Base-by-base conservation (phyloP, 345 rosid genomes). In the Cardamine occulta region DNA sequence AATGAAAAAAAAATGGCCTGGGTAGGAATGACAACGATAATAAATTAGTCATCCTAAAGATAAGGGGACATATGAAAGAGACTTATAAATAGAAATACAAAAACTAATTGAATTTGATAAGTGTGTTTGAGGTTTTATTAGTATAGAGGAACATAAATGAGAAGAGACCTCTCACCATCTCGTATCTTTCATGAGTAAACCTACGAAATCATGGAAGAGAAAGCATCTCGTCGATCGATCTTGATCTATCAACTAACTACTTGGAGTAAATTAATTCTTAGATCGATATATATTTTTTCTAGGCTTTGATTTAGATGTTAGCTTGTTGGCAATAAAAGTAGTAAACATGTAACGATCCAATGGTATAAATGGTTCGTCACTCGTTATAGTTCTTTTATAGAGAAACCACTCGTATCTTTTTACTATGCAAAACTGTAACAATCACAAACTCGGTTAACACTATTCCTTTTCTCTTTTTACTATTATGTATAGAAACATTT, bases 51-150 rank as follows among this genome's bases (percentile, higher is more conserved):
- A 59, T 32, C 32, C 6, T 45, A 34, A 34, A 51, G 12, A 48
- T 48, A 65, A 31, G 60, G 61, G 60, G 62, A 15, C 68, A 39
- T 59, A 51, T 39, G 79, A 75, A 59, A 49, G 35, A 39, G 79
- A 75, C 62, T 48, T 57, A 24, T 32, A 47, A 57, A 74, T 74
- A 23, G 31, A 66, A 47, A 26, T 32, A 55, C 21, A 51, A 19
- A 51, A 9, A 49, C 10, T 15, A 59, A 40, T 42, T 63, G 12
- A 42, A 31, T 28, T 18, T 61, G 64, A 31, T 53, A 35, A 58
- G 60, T 35, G 35, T 67, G 24, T 48, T 58, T 67, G 54, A 74
- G 79, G 61, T 67, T 75, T 48, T 18, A 35, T 14, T 48, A 58
- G 60, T 23, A 56, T 11, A 44, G 29, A 66, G 40, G 40, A 57